Percentiles rank a stretch among this genome's conserved stretches.
Evolutionary conservation across 1,139 yeast genomes (phyloP).

Genomic region (Meyerozyma athensensis): DNA sequence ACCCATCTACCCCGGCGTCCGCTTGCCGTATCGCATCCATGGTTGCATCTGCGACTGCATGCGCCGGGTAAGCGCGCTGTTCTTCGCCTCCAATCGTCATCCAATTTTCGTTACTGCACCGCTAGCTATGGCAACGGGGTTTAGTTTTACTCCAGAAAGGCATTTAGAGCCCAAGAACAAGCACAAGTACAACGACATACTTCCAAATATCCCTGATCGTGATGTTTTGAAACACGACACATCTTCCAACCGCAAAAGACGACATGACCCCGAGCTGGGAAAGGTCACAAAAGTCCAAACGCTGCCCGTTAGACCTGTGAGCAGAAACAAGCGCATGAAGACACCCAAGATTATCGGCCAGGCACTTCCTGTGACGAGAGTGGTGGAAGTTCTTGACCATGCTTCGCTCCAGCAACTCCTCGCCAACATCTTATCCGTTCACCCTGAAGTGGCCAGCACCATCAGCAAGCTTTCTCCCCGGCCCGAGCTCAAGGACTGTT

Average conservation of each 20-base stretch:
- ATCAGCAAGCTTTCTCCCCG: slow-evolving; percentile 53
- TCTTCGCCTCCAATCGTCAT: not conserved
- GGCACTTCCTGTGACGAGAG: slow-evolving; percentile 52
- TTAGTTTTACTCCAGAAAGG: not conserved
- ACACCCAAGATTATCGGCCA: slow-evolving; percentile 47
- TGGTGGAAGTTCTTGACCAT: slow-evolving; percentile 65
- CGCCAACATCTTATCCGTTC: slow-evolving; percentile 46
- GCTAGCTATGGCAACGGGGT: slow-evolving; percentile 1
- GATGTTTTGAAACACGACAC: not conserved
- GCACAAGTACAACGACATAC: not conserved
- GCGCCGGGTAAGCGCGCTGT: not conserved
- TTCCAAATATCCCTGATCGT: not conserved
- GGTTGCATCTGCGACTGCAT: not conserved
- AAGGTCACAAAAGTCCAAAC: not conserved
- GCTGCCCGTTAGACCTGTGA: not conserved
- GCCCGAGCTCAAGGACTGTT: slow-evolving; percentile 50
- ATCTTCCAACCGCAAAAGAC: slow-evolving; percentile 4
- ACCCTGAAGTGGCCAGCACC: slow-evolving; percentile 59
- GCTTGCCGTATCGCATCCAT: not conserved
- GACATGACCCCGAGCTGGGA: slow-evolving; percentile 7
- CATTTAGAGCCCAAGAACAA: not conserved
- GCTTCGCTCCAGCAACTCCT: slow-evolving; percentile 50
- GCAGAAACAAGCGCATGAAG: slow-evolving; percentile 25
- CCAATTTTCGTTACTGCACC: not conserved
- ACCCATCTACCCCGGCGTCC: not conserved